Evolutionary conservation across 306 rosid genomes (phyloP).

Genomic region (Malus domestica): ASM211411v1 NC_041803.1:6618501-6619000

Average conservation of each 20-base stretch:
- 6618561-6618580: slow-evolving; percentile 41
- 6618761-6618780: no score
- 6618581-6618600: slow-evolving; percentile 76
- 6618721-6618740: no score
- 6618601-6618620: slow-evolving; percentile 50
- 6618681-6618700: slow-evolving; percentile 30
- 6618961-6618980: slow-evolving; percentile 24
- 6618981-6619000: slow-evolving; percentile 63
- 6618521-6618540: neutral
- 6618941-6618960: neutral
- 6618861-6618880: slow-evolving; percentile 19
- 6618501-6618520: neutral
- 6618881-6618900: slow-evolving; percentile 29
- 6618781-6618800: neutral
- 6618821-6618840: slow-evolving; percentile 54
- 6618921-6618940: neutral
- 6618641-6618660: slow-evolving; percentile 49
- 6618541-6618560: slow-evolving; percentile 41
- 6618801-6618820: slow-evolving; percentile 73
- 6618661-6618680: slow-evolving; percentile 58
- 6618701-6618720: no score
- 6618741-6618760: no score
- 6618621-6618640: slow-evolving; percentile 60
- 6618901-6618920: neutral
- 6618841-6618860: slow-evolving; percentile 44